phyloP scores from a whole-genome alignment of 495 filamentous ascomycete species.

The Tuber magnatum region DNA sequence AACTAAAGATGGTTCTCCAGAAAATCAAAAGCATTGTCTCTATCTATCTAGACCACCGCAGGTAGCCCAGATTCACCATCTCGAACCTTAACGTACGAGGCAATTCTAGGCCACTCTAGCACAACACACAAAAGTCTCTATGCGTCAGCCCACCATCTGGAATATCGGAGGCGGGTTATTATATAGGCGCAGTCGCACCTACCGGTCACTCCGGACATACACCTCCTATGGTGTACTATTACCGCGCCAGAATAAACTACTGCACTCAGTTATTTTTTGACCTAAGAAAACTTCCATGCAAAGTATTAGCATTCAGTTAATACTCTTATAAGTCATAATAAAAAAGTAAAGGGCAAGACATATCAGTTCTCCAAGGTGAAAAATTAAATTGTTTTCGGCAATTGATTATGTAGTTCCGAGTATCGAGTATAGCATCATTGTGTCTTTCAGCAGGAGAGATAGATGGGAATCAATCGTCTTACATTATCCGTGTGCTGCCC shows the following conservation, averaged over 20 bases:
- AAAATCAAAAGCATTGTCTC: background rate
- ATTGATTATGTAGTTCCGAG: background rate
- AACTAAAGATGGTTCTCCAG: background rate
- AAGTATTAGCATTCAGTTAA: background rate
- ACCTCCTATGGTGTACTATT: background rate
- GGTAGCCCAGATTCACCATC: background rate
- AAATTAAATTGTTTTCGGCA: slow-evolving; percentile 16
- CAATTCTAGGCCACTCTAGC: background rate
- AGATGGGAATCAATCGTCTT: background rate
- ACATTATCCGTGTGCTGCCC: background rate
- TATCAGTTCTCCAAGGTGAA: slow-evolving; percentile 25
- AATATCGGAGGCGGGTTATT: background rate
- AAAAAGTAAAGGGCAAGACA: background rate
- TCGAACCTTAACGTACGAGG: background rate
- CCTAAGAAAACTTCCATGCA: background rate
- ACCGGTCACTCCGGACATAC: background rate
- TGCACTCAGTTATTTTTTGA: background rate
- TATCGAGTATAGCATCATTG: background rate
- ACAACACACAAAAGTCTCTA: background rate
- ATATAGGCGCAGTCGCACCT: background rate
- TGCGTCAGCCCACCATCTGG: background rate
- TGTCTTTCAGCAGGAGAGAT: background rate
- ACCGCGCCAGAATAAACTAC: background rate
- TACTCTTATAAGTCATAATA: background rate
- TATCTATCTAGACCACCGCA: background rate